Conservation (phyloP, 2,329 filamentous ascomycete species). For the Cylindrodendrum hubeiense region DNA sequence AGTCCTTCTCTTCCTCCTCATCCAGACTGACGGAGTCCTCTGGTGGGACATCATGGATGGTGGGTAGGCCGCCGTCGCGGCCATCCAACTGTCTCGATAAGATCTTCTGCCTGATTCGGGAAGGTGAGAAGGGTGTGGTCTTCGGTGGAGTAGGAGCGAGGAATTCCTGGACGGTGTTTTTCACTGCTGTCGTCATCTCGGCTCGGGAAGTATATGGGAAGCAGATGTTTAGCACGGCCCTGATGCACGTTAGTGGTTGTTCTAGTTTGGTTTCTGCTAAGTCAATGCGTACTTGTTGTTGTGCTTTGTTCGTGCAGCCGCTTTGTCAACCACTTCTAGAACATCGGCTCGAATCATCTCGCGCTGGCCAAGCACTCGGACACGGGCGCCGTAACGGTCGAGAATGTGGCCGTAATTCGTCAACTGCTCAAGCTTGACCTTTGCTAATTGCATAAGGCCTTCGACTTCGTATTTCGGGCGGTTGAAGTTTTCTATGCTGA, state of each 20-base stretch:
- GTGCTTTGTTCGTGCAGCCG: slow-evolving; percentile 86
- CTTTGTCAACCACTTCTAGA: slow-evolving; percentile 86
- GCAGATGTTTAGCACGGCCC: slow-evolving; percentile 85
- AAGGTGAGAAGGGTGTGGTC: slow-evolving; percentile 85
- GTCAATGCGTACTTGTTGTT: slow-evolving; percentile 76
- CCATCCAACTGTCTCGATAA: slow-evolving; percentile 72
- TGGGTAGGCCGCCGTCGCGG: slow-evolving; percentile 59
- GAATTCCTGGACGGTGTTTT: slow-evolving; percentile 88
- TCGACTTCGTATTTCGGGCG: slow-evolving; percentile 96
- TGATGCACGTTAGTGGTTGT: slow-evolving; percentile 43
- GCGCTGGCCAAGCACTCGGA: slow-evolving; percentile 87
- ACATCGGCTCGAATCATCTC: slow-evolving; percentile 90
- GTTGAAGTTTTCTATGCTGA: slow-evolving; percentile 99
- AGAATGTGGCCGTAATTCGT: slow-evolving; percentile 93
- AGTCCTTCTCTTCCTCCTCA: slow-evolving; percentile 55
- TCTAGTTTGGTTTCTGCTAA: not conserved
- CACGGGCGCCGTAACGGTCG: slow-evolving; percentile 89
- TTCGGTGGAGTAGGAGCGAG: slow-evolving; percentile 76
- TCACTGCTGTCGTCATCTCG: slow-evolving; percentile 92
- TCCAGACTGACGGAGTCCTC: slow-evolving; percentile 55
- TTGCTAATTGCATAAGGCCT: slow-evolving; percentile 96
- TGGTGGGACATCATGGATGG: slow-evolving; percentile 63
- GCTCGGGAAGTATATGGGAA: slow-evolving; percentile 97
- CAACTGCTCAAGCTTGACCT: slow-evolving; percentile 92
- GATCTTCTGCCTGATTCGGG: slow-evolving; percentile 88